phyloP scores from a whole-genome alignment of 768 basidiomycete genomes.

The Lactarius quietus region DNA sequence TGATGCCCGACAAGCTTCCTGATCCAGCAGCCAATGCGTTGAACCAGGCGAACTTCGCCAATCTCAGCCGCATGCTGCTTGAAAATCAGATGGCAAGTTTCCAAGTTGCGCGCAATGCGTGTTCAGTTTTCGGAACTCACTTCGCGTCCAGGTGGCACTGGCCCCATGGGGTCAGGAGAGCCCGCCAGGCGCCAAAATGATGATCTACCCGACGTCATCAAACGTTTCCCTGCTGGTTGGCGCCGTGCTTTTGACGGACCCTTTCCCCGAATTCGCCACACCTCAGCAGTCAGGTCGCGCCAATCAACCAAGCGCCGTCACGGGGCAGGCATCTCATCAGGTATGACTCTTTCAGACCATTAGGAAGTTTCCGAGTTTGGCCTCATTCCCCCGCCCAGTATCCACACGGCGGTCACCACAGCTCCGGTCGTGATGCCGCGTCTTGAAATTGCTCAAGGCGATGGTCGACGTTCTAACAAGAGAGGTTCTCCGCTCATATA shows the following conservation, averaged over 20 bases:
- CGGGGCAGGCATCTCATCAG: conserved; percentile 43
- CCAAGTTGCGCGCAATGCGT: background rate
- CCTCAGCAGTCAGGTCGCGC: conserved; percentile 17
- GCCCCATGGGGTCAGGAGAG: conserved; percentile 21
- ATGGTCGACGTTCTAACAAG: background rate
- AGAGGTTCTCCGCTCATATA: background rate
- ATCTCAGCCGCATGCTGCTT: conserved; percentile 49
- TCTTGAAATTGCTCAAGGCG: background rate
- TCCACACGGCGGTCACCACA: conserved; percentile 12
- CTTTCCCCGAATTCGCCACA: conserved; percentile 43
- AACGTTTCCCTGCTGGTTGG: conserved; percentile 22
- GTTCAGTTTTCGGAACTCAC: background rate
- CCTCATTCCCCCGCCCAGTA: conserved; percentile 9
- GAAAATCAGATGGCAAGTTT: conserved; percentile 51
- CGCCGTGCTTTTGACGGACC: conserved; percentile 37
- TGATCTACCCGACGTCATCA: conserved; percentile 25
- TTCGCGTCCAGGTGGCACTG: conserved; percentile 16
- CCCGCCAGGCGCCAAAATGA: conserved; percentile 23
- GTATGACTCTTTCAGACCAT: background rate
- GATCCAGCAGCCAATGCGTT: conserved; percentile 46
- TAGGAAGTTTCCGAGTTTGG: background rate
- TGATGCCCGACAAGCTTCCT: conserved; percentile 58
- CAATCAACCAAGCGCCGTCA: conserved; percentile 28
- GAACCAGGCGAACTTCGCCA: conserved; percentile 53
- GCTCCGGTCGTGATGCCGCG: conserved; percentile 17